A percentile compares a stretch with the other conserved stretches of the same genome.
Evolutionary conservation across 805 yeast genomes (phyloP).

Genomic region (Kuraishia piskuri): DNA sequence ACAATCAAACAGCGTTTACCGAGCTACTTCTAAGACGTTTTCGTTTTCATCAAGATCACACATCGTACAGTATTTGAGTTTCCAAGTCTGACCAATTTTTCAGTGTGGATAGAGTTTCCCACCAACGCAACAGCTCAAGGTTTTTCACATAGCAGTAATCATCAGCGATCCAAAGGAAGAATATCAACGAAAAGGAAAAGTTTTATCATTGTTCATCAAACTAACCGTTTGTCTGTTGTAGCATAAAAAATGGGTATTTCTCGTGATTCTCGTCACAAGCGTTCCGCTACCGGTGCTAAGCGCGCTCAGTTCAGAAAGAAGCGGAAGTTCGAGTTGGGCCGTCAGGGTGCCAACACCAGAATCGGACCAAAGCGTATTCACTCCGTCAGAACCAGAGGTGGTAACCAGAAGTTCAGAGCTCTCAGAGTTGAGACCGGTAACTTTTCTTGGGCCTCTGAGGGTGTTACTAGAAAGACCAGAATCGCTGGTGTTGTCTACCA

Average conservation of each 20-base stretch:
- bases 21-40: too few species aligned
- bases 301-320: conserved; percentile 99
- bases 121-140: background rate
- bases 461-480: conserved; percentile 98
- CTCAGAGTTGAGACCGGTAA: conserved; percentile 98
- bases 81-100: too few species aligned
- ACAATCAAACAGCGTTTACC: background rate
- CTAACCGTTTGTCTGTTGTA: conserved; percentile 5
- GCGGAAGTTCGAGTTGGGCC: conserved; percentile 99
- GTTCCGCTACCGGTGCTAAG: conserved; percentile 99
- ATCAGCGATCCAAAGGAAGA: background rate
- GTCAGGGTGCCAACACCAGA: conserved; percentile 99
- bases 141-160: background rate
- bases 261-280: conserved; percentile 99
- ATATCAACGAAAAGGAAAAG: background rate
- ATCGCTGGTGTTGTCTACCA: conserved; percentile 96
- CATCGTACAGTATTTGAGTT: too few species aligned
- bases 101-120: too few species aligned
- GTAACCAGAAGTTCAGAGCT: conserved; percentile 99
- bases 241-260: conserved; percentile 91
- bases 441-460: conserved; percentile 99
- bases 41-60: too few species aligned
- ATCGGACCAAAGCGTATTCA: conserved; percentile 98
- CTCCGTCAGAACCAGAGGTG: conserved; percentile 99
- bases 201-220: background rate